A percentile compares a stretch with the other conserved stretches of the same genome.
Conservation (phyloP, 2,329 filamentous ascomycete species). For the Calonectria naviculata region DNA sequence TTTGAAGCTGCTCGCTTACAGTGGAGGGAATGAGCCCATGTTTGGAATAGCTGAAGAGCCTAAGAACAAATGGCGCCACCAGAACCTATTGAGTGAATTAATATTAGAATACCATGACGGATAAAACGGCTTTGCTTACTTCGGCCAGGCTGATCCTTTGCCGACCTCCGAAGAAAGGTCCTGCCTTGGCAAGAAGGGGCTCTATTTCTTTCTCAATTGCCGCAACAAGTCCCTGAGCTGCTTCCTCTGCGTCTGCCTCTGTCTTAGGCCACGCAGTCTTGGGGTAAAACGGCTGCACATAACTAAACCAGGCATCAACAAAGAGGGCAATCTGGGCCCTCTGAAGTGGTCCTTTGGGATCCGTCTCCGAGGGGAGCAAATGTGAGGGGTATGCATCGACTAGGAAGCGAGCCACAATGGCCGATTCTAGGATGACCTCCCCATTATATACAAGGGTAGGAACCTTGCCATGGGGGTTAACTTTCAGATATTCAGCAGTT, state of each 20-base stretch:
- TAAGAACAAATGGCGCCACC: slow-evolving; percentile 75
- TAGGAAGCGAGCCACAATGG: slow-evolving; percentile 77
- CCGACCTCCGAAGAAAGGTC: slow-evolving; percentile 73
- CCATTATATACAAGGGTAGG: slow-evolving; percentile 75
- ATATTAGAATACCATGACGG: too few relatives aligned
- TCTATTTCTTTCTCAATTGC: slow-evolving; percentile 77
- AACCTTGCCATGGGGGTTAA: slow-evolving; percentile 85
- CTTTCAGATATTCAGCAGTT: slow-evolving; percentile 77
- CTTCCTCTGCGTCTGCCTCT: slow-evolving; percentile 60
- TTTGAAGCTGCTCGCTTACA: slow-evolving; percentile 57
- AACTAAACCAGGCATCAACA: slow-evolving; percentile 74
- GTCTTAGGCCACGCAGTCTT: slow-evolving; percentile 59
- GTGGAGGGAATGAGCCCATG: slow-evolving; percentile 63
- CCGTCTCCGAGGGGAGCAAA: slow-evolving; percentile 65
- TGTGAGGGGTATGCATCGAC: slow-evolving; percentile 77
- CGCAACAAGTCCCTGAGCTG: slow-evolving; percentile 63
- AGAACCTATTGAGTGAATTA: slow-evolving; percentile 58
- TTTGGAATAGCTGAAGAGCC: slow-evolving; percentile 62
- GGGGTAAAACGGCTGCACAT: slow-evolving; percentile 62
- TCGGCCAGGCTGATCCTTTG: slow-evolving; percentile 78
- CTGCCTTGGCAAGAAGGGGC: slow-evolving; percentile 68
- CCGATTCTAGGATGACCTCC: slow-evolving; percentile 79
- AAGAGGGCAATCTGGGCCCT: slow-evolving; percentile 80
- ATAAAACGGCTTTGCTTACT: slow-evolving; percentile 55
- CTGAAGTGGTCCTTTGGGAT: slow-evolving; percentile 64